These are phyloP conservation scores for Benincasa hispida DNA, from an alignment of 306 rosid species.

Conservation along the genomic window DNA sequence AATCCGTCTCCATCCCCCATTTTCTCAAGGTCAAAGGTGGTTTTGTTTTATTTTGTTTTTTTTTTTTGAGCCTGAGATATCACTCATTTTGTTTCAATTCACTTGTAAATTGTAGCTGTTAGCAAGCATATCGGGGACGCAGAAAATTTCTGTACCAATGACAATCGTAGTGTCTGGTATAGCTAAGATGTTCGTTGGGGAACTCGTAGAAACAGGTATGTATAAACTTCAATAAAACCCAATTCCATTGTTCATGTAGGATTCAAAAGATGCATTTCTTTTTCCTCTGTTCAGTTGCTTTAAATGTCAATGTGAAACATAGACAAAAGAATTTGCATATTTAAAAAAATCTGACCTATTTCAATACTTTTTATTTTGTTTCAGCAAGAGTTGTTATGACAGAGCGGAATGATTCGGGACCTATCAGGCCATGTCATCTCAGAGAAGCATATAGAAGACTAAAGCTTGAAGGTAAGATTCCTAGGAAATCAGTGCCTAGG, in stretches of 20 bases:
- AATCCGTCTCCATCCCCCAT: neutral
- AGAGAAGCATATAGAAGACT: conserved; percentile 80
- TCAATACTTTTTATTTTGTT: neutral
- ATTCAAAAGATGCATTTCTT: neutral
- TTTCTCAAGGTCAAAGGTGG: neutral
- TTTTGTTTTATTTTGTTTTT: neutral
- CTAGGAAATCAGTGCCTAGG: conserved; percentile 54
- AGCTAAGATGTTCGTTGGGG: conserved; percentile 90
- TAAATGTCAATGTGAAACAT: neutral
- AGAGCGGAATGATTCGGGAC: conserved; percentile 84
- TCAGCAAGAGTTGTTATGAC: conserved; percentile 74
- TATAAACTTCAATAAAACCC: neutral
- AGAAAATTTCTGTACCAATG: conserved; percentile 78
- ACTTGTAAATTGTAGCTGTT: conserved; percentile 40
- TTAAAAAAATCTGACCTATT: neutral
- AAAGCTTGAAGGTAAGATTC: conserved; percentile 86
- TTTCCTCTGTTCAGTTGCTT: neutral
- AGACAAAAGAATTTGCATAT: neutral
- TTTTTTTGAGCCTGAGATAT: neutral
- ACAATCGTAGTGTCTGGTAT: conserved; percentile 88
- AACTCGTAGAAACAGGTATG: conserved; percentile 79
- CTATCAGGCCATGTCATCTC: conserved; percentile 88
- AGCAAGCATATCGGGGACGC: conserved; percentile 73
- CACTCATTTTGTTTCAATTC: neutral
- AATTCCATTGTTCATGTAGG: neutral